Evolutionary conservation across 2,329 filamentous ascomycete genomes (phyloP), one percentile per base, ranked within the genome.

Genomic region (Colletotrichum simmondsii): DNA sequence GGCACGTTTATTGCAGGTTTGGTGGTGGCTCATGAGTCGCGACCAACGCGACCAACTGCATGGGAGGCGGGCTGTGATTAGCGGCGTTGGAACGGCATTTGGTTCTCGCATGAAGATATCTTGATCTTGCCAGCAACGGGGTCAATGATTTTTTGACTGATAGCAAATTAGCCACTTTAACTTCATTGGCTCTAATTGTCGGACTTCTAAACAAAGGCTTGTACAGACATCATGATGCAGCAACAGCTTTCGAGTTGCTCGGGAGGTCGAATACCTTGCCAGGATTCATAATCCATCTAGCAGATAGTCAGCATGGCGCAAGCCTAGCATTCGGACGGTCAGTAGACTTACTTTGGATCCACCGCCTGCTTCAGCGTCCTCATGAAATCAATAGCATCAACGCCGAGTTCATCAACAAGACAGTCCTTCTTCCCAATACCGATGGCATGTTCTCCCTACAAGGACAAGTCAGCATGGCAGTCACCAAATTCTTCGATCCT

Each of bases 311-410:
- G 24, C 42, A 24, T 22, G 11, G 2, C 26, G n/a, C 12, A 22
- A 35, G 12, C 4, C 14, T 19, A 2, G 22, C 6, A 8, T 42
- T 3, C 4, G 53, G 46, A 14, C 11, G 16, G 14, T 49, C 16
- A 14, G 11, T 11, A 16, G 6, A 76, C 79, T 65, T 68, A 80
- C 80, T 79, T 80, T 2, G 92, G 92, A 82, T 93, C 92, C 30
- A 93, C 81, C 4, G 91, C 86, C 14, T 83, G 80, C 79, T 93
- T 93, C 75, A 93, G 83, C 73, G 86, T 89, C 75, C 88, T 90
- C 92, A 93, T 93, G 8, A 92, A 87, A 49, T 87, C 88, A 76
- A 94, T 88, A 0, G 92, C 92, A 16, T 89, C 87, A 3, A 86
- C 76, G 0, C 91, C 91, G 12, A 94, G 84, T 77, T 94, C 92